Percentiles rank a stretch among this genome's conserved stretches.
Conservation (phyloP, 768 basidiomycete genomes). For the Boletus reticuloceps region DNA sequence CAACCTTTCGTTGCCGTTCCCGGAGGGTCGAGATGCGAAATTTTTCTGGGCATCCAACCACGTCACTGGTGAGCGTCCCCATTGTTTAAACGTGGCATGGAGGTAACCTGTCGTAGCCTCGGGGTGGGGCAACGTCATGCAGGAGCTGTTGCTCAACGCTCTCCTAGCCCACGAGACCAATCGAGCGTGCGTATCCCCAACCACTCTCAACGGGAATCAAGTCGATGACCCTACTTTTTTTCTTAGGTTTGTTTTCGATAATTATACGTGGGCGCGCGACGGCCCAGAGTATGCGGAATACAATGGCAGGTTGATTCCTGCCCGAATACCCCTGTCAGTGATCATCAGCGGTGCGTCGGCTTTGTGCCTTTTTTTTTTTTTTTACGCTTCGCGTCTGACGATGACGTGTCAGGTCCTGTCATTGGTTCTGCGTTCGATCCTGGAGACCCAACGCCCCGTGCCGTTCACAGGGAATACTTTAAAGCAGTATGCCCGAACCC, state of each 20-base stretch:
- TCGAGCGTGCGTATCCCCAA: constrained; percentile 42
- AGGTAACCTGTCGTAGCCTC: constrained; percentile 31
- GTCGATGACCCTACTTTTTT: background rate
- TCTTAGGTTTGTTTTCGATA: constrained; percentile 52
- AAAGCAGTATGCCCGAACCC: constrained; percentile 46
- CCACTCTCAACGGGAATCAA: background rate
- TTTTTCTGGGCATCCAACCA: constrained; percentile 54
- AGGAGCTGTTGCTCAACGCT: constrained; percentile 54
- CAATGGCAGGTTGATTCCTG: constrained; percentile 50
- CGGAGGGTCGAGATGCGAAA: constrained; percentile 39
- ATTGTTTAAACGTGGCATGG: background rate
- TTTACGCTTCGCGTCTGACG: background rate
- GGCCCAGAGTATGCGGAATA: constrained; percentile 42
- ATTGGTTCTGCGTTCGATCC: constrained; percentile 40
- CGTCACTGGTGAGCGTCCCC: constrained; percentile 33
- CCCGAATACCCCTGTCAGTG: constrained; percentile 52
- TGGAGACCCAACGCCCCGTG: constrained; percentile 37
- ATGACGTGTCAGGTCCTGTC: constrained; percentile 35
- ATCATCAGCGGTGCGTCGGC: constrained; percentile 45
- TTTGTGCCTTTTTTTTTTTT: background rate
- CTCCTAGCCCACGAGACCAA: constrained; percentile 46
- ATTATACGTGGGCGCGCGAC: constrained; percentile 53
- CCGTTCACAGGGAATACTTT: constrained; percentile 47
- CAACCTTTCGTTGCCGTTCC: constrained; percentile 35
- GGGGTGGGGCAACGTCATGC: constrained; percentile 64